A percentile compares a stretch with the other conserved stretches of the same genome.
Conservation (phyloP, 805 yeast genomes). For the Hermanozyma aechmeae region DNA sequence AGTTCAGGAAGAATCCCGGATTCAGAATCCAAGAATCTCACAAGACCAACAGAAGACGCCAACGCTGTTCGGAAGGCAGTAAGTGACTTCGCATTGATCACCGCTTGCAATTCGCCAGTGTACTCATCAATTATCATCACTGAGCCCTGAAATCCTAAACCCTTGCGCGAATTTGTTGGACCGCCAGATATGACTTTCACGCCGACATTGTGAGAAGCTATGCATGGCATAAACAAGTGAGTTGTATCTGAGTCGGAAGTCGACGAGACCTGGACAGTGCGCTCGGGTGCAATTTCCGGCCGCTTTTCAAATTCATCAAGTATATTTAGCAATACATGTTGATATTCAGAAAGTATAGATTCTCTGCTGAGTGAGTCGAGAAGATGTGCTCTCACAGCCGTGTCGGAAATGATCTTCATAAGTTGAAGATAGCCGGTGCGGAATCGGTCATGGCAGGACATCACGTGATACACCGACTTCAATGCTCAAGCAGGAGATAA, state of each 20-base stretch:
- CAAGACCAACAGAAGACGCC: slow-evolving; percentile 41
- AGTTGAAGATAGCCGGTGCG: too few species aligned
- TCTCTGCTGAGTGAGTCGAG: slow-evolving; percentile 14
- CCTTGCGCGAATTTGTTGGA: slow-evolving; percentile 16
- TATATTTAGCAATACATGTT: slow-evolving; percentile 25
- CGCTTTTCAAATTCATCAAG: slow-evolving; percentile 32
- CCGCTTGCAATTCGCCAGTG: slow-evolving; percentile 43
- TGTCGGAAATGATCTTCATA: slow-evolving; percentile 25
- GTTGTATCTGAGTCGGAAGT: slow-evolving; percentile 22
- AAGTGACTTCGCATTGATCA: slow-evolving; percentile 47
- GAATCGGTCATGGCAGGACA: too few species aligned
- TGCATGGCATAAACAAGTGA: slow-evolving; percentile 62
- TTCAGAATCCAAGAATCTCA: slow-evolving; percentile 17
- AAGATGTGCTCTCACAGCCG: slow-evolving; percentile 17
- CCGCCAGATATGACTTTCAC: slow-evolving; percentile 55
- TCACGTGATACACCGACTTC: too few species aligned
- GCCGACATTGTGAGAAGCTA: slow-evolving; percentile 43
- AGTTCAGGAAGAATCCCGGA: slow-evolving; percentile 18
- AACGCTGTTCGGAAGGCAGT: slow-evolving; percentile 65
- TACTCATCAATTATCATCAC: slow-evolving; percentile 40
- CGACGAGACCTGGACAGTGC: slow-evolving; percentile 37
- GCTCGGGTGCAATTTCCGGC: slow-evolving; percentile 41
- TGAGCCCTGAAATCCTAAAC: slow-evolving; percentile 50
- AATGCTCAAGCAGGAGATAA: too few species aligned
- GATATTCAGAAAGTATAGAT: slow-evolving; percentile 21